Conservation (phyloP, 495 filamentous ascomycete genomes). For the Lasiosphaeria ovina region DNA sequence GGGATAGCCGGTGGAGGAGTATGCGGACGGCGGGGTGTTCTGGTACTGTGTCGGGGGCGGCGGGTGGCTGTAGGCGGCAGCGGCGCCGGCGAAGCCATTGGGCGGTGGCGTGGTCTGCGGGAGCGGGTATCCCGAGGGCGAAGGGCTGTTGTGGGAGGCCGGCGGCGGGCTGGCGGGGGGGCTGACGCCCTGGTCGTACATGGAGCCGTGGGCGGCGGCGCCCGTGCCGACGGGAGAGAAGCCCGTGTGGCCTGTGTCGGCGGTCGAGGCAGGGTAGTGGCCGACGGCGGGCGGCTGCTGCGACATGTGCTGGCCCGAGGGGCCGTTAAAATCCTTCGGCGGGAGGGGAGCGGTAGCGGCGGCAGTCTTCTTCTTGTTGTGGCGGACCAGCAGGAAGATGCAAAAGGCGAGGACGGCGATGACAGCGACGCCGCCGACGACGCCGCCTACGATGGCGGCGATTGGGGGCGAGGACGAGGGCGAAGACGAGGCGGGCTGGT, state of each 20-base stretch:
- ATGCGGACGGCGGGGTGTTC: too few relatives aligned
- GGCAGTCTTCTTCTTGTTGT: conserved; percentile 34
- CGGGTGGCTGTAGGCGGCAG: too few relatives aligned
- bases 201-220: conserved; percentile 21
- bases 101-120: conserved; percentile 14
- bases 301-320: conserved; percentile 13
- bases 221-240: conserved; percentile 15
- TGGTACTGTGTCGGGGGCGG: too few relatives aligned
- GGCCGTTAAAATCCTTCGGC: background rate
- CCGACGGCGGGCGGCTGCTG: conserved; percentile 12
- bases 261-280: conserved; percentile 8
- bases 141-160: conserved; percentile 3
- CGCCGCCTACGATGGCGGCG: conserved; percentile 47
- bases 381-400: conserved; percentile 41
- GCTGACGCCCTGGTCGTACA: conserved; percentile 5
- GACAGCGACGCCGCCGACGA: conserved; percentile 46
- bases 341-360: conserved; percentile 6
- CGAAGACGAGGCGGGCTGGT: background rate
- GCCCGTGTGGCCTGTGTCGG: background rate
- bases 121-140: background rate
- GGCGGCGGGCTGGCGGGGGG: conserved; percentile 20
- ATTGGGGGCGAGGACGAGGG: conserved; percentile 12
- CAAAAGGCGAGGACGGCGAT: conserved; percentile 39
- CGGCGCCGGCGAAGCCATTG: background rate
- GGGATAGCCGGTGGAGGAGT: too few relatives aligned